Evolutionary conservation across 179 eudicot species (phyloP).

Genomic region (Vitellaria paradoxa): DNA sequence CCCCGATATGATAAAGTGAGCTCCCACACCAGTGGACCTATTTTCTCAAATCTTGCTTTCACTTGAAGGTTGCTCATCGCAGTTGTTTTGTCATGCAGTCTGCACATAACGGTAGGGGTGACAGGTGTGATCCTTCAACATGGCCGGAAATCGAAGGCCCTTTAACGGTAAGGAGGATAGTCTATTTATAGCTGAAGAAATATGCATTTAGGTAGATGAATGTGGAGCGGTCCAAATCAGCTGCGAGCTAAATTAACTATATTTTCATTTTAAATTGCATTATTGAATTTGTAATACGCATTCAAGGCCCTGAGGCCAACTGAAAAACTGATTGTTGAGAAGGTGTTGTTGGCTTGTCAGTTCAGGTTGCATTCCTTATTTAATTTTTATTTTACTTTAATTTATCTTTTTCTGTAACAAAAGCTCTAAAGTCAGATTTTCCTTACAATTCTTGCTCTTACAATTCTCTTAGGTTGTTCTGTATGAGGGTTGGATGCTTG

Average conservation of each 20-base stretch:
- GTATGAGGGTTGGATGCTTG: constrained; percentile 99
- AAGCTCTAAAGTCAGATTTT: neutral
- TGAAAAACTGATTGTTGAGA: neutral
- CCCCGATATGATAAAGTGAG: constrained; percentile 94
- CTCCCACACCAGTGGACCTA: constrained; percentile 16
- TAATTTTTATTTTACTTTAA: too few species aligned
- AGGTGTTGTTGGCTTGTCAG: neutral
- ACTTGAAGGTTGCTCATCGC: constrained; percentile 2
- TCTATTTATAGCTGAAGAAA: constrained; percentile 4
- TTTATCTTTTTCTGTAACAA: neutral
- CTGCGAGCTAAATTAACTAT: neutral
- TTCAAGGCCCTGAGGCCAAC: neutral
- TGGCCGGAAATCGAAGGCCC: constrained; percentile 99
- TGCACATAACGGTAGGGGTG: constrained; percentile 86
- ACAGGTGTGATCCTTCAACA: constrained; percentile 78
- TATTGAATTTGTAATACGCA: neutral
- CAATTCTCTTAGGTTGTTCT: constrained; percentile 56
- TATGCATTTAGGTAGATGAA: neutral
- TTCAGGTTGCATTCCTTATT: neutral
- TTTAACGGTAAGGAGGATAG: constrained; percentile 52
- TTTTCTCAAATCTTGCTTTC: constrained; percentile 6
- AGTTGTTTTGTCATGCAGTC: constrained; percentile 57
- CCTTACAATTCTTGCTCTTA: neutral
- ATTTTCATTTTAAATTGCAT: neutral
- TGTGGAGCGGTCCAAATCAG: neutral